phyloP scores from a whole-genome alignment of 305 asterid species.

The Fraxinus latifolia region DNA sequence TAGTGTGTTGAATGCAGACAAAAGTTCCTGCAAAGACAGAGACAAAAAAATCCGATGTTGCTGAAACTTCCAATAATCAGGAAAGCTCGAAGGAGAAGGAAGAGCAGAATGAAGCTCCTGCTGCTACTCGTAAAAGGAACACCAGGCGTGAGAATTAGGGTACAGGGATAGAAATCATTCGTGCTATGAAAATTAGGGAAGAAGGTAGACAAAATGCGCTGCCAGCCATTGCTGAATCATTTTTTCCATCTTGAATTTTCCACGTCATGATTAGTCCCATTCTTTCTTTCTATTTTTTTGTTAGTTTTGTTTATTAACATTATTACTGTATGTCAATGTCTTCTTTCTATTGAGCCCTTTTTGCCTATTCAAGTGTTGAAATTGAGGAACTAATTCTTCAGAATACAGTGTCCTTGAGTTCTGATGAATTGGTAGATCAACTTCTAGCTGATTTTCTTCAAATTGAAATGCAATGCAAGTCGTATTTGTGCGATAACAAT shows the following conservation, averaged over 20 bases:
- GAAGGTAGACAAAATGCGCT: neutral
- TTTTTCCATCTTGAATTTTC: neutral
- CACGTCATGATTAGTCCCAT: neutral
- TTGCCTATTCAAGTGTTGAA: neutral
- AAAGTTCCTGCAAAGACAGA: slow-evolving; percentile 32
- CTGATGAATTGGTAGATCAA: neutral
- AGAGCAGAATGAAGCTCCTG: slow-evolving; percentile 21
- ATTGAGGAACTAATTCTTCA: neutral
- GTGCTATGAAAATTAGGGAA: neutral
- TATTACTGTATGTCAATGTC: neutral
- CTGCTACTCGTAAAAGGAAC: slow-evolving; percentile 33
- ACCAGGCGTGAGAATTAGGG: slow-evolving; percentile 37
- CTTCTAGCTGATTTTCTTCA: neutral
- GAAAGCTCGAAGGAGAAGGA: slow-evolving; percentile 48
- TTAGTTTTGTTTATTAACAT: neutral
- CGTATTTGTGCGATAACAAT: neutral
- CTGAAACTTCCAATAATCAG: slow-evolving; percentile 48
- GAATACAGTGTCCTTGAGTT: neutral
- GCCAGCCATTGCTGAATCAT: neutral
- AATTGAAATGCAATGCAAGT: neutral
- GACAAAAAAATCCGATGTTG: slow-evolving; percentile 35
- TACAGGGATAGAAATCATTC: neutral
- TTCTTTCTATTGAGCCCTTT: neutral
- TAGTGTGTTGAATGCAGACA: slow-evolving; percentile 36
- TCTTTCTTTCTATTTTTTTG: neutral